Percentiles rank a stretch among this genome's conserved stretches.
Evolutionary conservation across 2,329 filamentous ascomycete species (phyloP).

Genomic region (Botrytis cinerea): DNA sequence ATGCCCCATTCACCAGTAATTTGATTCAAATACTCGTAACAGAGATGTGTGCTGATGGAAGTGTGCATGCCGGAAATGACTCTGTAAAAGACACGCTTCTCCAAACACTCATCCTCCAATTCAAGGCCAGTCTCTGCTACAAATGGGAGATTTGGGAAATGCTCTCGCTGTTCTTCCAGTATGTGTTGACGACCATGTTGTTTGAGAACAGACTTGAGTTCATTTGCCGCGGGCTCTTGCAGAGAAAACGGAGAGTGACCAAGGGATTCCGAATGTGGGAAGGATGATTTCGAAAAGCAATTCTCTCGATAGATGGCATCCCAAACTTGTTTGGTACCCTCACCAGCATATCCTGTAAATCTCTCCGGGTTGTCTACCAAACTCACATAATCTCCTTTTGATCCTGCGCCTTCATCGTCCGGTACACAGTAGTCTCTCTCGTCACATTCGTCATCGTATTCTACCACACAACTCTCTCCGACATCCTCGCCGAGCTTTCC

Average conservation of each 20-base stretch:
- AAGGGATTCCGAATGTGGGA: constrained; percentile 59
- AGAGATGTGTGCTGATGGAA: constrained; percentile 93
- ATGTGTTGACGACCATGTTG: constrained; percentile 61
- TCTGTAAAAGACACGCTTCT: constrained; percentile 98
- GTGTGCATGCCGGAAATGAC: constrained; percentile 98
- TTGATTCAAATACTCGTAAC: constrained; percentile 95
- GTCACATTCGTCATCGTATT: constrained; percentile 97
- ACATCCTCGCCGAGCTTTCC: constrained; percentile 83
- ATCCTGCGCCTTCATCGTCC: constrained; percentile 83
- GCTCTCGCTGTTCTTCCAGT: constrained; percentile 61
- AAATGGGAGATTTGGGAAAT: constrained; percentile 55
- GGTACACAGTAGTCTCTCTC: constrained; percentile 95
- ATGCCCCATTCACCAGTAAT: constrained; percentile 91
- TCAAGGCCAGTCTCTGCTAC: constrained; percentile 68
- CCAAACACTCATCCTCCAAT: constrained; percentile 86
- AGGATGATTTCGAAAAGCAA: constrained; percentile 77
- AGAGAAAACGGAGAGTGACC: constrained; percentile 45
- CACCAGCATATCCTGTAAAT: constrained; percentile 90
- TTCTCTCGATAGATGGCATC: constrained; percentile 96
- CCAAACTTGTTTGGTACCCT: constrained; percentile 88
- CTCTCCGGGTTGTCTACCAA: constrained; percentile 90
- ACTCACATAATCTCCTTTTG: constrained; percentile 95
- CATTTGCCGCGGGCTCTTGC: constrained; percentile 53
- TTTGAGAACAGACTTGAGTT: constrained; percentile 63
- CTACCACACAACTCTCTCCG: constrained; percentile 93